Base-by-base conservation (phyloP, 352 stramenopile species). In the Pythium brachiatum region DNA sequence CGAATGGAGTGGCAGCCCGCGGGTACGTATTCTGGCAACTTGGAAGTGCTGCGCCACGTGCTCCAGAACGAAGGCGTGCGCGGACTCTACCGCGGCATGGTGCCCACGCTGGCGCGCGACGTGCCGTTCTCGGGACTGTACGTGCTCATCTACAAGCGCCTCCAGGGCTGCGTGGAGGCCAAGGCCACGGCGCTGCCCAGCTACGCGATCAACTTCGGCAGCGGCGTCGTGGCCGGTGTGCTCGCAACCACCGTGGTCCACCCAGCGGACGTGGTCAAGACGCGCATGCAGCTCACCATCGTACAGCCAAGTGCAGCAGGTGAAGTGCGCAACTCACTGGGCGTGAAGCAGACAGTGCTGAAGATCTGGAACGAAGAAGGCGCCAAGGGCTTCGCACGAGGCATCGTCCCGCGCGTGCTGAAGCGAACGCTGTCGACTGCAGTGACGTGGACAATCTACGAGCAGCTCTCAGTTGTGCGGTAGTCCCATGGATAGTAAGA, bases 391-490 rank as follows among this genome's bases (percentile, higher is more conserved):
- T 98, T 99, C 62, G 96, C 95, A 48, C 88, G 94, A 53, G 98
- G 98, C 41, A 89, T 98, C 32, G 65, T 90, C 39, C 94, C 97
- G 16, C 83, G 98, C 25, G 83, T 99, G 31, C 69, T 99, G 53
- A 97, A 98, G 52, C 96, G 98, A 59, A 97, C 97, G 39, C 94
- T 98, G 29, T 96, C 94, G n/a, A 98, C 98, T 4, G 98, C 97
- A 18, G 97, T 99, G 64, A 98, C 92, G 16, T 99, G 98, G 97
- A 99, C 97, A 13, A 98, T 98, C 51, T 99, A 99, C 80, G 97
- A 99, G 83, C 79, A 93, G 51, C 72, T 94, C 23, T 89, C 81
- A 3, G 62, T 89, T 38, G 46, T 61, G 48, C 72, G 73, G 51
- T 90, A 85, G 56, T 26, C 56, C 53, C 12, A 15, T 29, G 23